phyloP scores from a whole-genome alignment of 495 filamentous ascomycete genomes.

The Pseudevernia furfuracea region DNA sequence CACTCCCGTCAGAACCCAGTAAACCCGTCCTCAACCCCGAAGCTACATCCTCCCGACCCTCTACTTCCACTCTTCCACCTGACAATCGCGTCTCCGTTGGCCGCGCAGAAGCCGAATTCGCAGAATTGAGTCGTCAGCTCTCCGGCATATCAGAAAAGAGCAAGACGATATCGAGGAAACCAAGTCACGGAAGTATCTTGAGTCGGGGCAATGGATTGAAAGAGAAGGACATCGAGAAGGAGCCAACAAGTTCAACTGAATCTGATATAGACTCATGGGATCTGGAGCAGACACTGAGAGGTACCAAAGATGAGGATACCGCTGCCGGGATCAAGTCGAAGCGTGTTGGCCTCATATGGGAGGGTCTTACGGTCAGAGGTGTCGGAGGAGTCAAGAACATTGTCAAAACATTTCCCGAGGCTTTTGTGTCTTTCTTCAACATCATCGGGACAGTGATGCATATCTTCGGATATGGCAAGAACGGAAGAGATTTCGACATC shows the following conservation, averaged over 20 bases:
- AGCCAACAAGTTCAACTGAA: neutral
- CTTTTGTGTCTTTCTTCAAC: neutral
- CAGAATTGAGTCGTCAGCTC: slow-evolving; percentile 64
- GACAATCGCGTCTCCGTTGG: slow-evolving; percentile 36
- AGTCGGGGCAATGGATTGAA: neutral
- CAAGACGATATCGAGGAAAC: neutral
- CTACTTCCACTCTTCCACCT: neutral
- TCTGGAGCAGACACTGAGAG: neutral
- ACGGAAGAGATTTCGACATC: neutral
- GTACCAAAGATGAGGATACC: neutral
- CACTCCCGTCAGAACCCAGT: neutral
- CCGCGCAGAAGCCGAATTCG: slow-evolving; percentile 70
- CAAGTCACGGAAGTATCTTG: neutral
- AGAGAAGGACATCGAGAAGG: neutral
- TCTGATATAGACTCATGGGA: neutral
- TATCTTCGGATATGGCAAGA: neutral
- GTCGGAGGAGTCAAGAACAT: neutral
- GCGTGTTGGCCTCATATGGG: neutral
- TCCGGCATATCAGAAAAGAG: slow-evolving; percentile 51
- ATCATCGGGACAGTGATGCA: neutral
- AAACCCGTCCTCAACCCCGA: neutral
- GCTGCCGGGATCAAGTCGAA: neutral
- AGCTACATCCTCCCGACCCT: too few species aligned
- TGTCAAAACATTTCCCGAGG: neutral
- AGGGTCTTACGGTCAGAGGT: neutral